Conservation (phyloP, 163 green algal genomes). For the Chlorella variabilis region DNA sequence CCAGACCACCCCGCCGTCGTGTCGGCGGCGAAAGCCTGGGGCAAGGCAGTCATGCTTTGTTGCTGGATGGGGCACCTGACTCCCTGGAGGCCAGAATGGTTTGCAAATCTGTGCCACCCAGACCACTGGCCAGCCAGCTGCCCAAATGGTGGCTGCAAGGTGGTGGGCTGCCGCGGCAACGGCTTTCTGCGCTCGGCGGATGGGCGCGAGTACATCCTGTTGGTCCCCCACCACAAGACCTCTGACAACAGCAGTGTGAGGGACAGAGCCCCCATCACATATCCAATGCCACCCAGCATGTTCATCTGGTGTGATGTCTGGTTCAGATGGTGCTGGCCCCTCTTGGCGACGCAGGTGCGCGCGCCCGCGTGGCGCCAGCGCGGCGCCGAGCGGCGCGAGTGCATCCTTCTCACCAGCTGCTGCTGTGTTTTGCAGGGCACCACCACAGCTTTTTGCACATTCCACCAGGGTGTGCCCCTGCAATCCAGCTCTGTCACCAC, state of each 20-base stretch:
- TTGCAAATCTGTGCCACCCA: neutral
- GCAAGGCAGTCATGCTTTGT: neutral
- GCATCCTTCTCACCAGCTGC: neutral
- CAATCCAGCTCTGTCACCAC: neutral
- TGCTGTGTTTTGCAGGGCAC: neutral
- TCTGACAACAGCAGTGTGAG: constrained; percentile 1
- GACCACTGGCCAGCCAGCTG: neutral
- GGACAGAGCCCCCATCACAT: neutral
- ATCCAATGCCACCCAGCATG: neutral
- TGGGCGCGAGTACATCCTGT: neutral
- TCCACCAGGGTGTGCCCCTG: neutral
- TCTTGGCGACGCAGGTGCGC: neutral
- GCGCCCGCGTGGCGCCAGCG: too few relatives aligned
- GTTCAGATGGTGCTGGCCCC: neutral
- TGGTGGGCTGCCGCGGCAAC: neutral
- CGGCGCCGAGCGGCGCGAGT: neutral
- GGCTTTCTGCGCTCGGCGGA: neutral
- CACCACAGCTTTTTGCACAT: neutral
- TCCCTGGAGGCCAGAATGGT: neutral
- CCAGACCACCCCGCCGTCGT: neutral
- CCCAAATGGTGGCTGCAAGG: neutral
- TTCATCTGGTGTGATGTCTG: neutral
- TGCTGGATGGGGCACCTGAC: constrained; percentile 2
- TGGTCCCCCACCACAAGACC: neutral
- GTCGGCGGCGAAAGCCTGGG: neutral